Conservation (phyloP, 768 basidiomycete genomes). For the Termitomyces sp. region DNA sequence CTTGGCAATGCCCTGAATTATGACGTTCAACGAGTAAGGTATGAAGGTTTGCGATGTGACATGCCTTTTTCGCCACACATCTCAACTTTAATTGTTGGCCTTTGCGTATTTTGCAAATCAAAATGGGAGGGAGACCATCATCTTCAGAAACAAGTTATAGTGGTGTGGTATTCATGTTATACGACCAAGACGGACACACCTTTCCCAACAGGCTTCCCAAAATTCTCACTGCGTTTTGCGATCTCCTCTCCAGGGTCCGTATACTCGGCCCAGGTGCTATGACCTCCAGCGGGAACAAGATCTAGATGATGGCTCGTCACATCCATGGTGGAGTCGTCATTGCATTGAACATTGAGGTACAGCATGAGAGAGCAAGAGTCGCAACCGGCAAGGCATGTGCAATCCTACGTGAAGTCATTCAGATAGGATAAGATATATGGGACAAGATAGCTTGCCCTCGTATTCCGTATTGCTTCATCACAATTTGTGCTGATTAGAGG, state of each 20-base stretch:
- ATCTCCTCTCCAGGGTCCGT: conserved; percentile 64
- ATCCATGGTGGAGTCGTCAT: conserved; percentile 73
- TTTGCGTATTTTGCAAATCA: conserved; percentile 90
- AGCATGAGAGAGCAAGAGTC: conserved; percentile 83
- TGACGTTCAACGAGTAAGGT: conserved; percentile 2
- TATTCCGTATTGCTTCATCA: conserved; percentile 83
- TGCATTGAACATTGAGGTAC: conserved; percentile 73
- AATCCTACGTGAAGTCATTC: conserved; percentile 60
- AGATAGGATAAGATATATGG: not conserved
- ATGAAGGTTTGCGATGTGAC: conserved; percentile 12
- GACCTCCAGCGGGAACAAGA: conserved; percentile 40
- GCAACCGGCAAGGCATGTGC: conserved; percentile 84
- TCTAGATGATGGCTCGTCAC: conserved; percentile 87
- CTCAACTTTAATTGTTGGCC: conserved; percentile 86
- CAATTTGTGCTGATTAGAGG: conserved; percentile 87
- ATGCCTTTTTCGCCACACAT: conserved; percentile 94
- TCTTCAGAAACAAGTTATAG: conserved; percentile 35
- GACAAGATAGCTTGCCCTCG: conserved; percentile 48
- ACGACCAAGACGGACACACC: conserved; percentile 36
- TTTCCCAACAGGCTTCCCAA: conserved; percentile 86
- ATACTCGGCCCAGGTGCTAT: conserved; percentile 21
- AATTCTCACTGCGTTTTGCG: conserved; percentile 67
- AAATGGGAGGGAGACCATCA: conserved; percentile 64
- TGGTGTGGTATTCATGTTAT: not conserved
- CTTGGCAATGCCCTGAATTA: conserved; percentile 86